Percentiles rank a stretch among this genome's conserved stretches.
Evolutionary conservation across 768 basidiomycete species (phyloP).

Genomic region (Epithele typhae): DNA sequence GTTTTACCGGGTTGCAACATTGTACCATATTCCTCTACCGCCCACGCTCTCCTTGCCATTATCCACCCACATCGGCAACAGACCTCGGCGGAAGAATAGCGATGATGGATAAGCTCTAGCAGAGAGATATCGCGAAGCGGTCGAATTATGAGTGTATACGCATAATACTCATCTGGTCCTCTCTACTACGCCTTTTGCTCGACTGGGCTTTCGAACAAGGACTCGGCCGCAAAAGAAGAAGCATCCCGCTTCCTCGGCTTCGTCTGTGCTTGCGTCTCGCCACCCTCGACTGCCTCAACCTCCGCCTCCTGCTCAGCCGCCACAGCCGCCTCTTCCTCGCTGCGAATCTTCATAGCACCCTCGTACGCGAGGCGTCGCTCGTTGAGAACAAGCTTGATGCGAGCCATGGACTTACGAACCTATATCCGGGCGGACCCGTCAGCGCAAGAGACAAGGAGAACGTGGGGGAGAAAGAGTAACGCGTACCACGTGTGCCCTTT

Average conservation of each 20-base stretch:
- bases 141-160: slow-evolving; percentile 16
- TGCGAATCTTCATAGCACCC: slow-evolving; percentile 42
- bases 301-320: slow-evolving; percentile 4
- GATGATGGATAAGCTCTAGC: too few species aligned
- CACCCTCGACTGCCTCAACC: neutral
- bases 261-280: too few species aligned
- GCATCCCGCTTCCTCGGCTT: too few species aligned
- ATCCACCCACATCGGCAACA: too few species aligned
- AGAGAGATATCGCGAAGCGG: slow-evolving; percentile 23
- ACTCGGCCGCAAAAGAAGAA: too few species aligned
- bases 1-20: too few species aligned
- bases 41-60: too few species aligned
- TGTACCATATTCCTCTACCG: too few species aligned
- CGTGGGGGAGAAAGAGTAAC: neutral
- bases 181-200: neutral
- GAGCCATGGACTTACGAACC: slow-evolving; percentile 95
- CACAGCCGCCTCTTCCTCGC: slow-evolving; percentile 13
- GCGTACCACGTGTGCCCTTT: too few species aligned
- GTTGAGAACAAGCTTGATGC: slow-evolving; percentile 88
- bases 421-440: slow-evolving; percentile 25
- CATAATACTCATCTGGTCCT: slow-evolving; percentile 1
- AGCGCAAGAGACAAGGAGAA: neutral
- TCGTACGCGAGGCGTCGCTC: slow-evolving; percentile 86
- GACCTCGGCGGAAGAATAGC: too few species aligned
- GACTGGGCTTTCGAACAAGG: too few species aligned